Evolutionary conservation across 2,329 filamentous ascomycete species (phyloP).

Genomic region (Trichoderma sp.): DNA sequence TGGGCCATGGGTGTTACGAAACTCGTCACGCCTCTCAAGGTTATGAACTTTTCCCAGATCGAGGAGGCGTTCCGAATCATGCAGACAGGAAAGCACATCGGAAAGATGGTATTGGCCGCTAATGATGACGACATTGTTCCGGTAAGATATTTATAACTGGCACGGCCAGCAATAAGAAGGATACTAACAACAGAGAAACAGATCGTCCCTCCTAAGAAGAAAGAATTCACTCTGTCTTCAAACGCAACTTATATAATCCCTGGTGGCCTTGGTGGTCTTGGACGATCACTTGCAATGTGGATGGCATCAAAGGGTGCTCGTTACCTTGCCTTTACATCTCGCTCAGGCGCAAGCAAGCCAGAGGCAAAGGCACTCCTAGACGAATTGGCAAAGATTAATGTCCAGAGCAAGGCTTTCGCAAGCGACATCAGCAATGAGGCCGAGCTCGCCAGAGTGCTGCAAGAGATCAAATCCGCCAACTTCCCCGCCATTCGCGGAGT

Average conservation of each 20-base stretch:
- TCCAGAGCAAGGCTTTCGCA: neutral
- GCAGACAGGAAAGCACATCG: neutral
- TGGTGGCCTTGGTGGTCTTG: neutral
- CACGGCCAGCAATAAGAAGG: accelerated
- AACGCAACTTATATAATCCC: neutral
- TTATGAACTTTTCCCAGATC: neutral
- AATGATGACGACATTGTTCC: neutral
- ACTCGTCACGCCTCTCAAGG: neutral
- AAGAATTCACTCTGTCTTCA: neutral
- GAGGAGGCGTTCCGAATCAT: neutral
- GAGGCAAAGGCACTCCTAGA: neutral
- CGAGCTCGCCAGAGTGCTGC: neutral
- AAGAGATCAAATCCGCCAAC: neutral
- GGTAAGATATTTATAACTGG: neutral
- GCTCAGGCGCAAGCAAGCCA: neutral
- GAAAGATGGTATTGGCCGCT: neutral
- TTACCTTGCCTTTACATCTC: neutral
- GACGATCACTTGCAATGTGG: neutral
- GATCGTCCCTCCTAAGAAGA: neutral
- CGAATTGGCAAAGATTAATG: neutral
- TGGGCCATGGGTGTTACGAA: neutral
- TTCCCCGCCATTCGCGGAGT: neutral
- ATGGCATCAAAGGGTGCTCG: neutral
- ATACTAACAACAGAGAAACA: neutral
- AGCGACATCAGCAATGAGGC: neutral